These are phyloP conservation scores for Lichenothelia convexa DNA, from an alignment of 495 filamentous ascomycete species.

Conservation along the genomic window DNA sequence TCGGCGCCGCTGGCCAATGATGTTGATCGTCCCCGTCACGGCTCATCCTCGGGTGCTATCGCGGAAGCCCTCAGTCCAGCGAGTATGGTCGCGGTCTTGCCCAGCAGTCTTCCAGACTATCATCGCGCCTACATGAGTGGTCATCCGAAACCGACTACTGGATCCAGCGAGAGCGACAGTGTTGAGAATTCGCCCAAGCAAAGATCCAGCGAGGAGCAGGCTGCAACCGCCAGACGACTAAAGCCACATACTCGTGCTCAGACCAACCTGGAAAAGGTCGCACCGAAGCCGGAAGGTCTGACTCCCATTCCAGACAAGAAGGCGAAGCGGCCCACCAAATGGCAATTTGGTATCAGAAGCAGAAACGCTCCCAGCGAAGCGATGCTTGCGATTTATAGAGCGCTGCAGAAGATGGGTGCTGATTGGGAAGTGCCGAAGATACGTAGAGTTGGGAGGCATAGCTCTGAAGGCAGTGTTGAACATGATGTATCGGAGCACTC, in stretches of 20 bases:
- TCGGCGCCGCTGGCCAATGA: constrained; percentile 5
- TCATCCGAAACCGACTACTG: constrained; percentile 13
- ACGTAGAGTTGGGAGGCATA: constrained; percentile 17
- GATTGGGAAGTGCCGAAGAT: constrained; percentile 52
- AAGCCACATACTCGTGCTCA: constrained; percentile 57
- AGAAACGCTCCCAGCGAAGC: constrained; percentile 88
- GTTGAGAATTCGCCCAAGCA: constrained; percentile 1
- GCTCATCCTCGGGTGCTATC: constrained; percentile 16
- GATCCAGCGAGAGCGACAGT: constrained; percentile 1
- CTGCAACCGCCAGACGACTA: constrained; percentile 52
- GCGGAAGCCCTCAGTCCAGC: constrained; percentile 23
- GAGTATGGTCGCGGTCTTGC: constrained; percentile 74
- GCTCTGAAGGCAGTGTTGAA: constrained; percentile 5
- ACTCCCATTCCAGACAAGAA: constrained; percentile 29
- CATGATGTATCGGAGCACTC: constrained; percentile 5
- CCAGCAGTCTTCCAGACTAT: constrained; percentile 74
- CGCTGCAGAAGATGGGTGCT: constrained; percentile 68
- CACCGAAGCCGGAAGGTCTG: constrained; percentile 45
- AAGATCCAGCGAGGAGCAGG: constrained; percentile 53
- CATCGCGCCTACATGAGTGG: constrained; percentile 76
- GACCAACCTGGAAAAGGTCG: constrained; percentile 39
- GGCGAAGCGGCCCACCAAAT: constrained; percentile 54
- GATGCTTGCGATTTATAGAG: constrained; percentile 82
- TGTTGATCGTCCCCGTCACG: constrained; percentile 16
- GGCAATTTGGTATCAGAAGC: constrained; percentile 94